Evolutionary conservation across 2,329 filamentous ascomycete species (phyloP).

Genomic region (Epichloe brachyelytri): DNA sequence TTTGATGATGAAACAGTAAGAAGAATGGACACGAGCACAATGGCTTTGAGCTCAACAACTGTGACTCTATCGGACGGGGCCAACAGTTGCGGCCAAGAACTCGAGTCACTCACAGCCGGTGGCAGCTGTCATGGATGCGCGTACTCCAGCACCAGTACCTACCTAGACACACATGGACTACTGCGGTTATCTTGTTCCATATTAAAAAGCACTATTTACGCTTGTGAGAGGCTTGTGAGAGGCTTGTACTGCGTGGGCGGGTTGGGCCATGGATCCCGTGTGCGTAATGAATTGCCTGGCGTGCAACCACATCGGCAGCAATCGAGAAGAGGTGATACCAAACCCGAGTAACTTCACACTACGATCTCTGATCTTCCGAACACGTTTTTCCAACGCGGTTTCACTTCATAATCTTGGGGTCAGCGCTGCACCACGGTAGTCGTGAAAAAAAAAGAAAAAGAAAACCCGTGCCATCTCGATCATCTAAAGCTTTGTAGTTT

Average conservation of each 20-base stretch:
- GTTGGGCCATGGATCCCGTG: no score
- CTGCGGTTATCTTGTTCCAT: background rate
- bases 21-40: background rate
- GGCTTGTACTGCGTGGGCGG: background rate
- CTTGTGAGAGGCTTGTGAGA: background rate
- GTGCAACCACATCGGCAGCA: no score
- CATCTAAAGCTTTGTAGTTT: background rate
- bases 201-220: background rate
- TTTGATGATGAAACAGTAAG: background rate
- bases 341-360: no score
- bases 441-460: background rate
- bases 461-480: background rate
- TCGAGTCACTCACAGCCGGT: background rate
- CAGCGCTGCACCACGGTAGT: background rate
- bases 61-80: no score
- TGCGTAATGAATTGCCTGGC: no score
- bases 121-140: background rate
- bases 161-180: no score
- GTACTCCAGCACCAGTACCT: no score
- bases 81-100: no score
- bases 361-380: no score
- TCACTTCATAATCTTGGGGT: no score
- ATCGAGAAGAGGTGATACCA: no score
- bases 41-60: background rate
- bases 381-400: no score